Evolutionary conservation across 2,329 filamentous ascomycete genomes (phyloP).

Genomic region (Exophiala viscosa): DNA sequence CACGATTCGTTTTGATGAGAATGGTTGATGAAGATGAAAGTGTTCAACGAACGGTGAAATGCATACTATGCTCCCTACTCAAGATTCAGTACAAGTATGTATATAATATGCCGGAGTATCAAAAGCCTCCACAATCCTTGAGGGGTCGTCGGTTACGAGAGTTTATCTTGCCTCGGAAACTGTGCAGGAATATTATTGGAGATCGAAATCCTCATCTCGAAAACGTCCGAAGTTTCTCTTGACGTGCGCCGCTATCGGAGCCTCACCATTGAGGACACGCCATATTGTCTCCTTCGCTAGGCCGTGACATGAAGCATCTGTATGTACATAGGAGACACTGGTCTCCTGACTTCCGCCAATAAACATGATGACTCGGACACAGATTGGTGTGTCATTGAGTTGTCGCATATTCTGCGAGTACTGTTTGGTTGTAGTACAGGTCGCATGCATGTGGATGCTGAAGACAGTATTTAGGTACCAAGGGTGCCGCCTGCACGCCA

Average conservation of each 20-base stretch:
- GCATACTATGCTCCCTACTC: too few relatives aligned
- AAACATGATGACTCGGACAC: too few relatives aligned
- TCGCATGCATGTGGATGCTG: conserved; percentile 58
- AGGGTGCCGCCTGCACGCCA: conserved; percentile 48
- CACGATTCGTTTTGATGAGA: neutral
- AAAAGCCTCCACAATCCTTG: neutral
- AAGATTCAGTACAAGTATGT: too few relatives aligned
- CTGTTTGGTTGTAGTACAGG: conserved; percentile 51
- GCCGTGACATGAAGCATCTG: neutral
- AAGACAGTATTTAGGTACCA: conserved; percentile 57
- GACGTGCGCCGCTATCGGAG: too few relatives aligned
- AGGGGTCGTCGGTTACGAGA: conserved; percentile 9
- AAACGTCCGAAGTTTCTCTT: neutral
- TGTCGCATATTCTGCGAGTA: conserved; percentile 15
- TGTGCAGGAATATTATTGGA: too few relatives aligned
- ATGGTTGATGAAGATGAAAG: neutral
- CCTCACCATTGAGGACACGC: too few relatives aligned
- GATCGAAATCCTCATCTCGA: conserved; percentile 3
- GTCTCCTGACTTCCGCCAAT: neutral
- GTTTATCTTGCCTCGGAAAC: neutral
- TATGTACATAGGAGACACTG: neutral
- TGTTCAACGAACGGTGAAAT: neutral
- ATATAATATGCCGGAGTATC: neutral
- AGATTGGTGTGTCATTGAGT: neutral
- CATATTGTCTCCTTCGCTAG: too few relatives aligned